Evolutionary conservation across 2,329 filamentous ascomycete genomes (phyloP), one percentile per base, ranked within the genome.

Genomic region (Dactylellina haptotyla): DNA sequence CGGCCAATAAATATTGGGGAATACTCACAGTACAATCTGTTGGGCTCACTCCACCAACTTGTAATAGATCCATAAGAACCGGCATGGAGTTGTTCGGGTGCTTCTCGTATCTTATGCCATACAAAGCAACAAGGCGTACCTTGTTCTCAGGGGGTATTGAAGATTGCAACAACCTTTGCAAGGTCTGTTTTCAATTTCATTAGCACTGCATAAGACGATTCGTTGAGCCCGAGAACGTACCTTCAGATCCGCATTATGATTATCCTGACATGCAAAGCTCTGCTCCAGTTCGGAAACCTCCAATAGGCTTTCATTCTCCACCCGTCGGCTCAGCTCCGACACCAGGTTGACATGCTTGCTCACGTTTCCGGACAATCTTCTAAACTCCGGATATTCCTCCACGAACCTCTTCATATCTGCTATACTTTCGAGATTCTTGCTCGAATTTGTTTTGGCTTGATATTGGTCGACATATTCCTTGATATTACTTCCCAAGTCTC

Each of bases 381-480:
- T 89, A 81, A 99, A 99, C 80, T 99, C 95, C 1, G 95, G 95
- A 79, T 98, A 99, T 79, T 99, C 95, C 81, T 99, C 95, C 63
- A 99, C 96, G 78, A 99, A 99, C 45, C 93, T 91, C 81, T 99
- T 99, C 96, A 99, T 99, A 80, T 99, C 95, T 63, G 90, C 86
- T 79, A 99, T 98, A 14, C 94, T 97, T 79, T 99, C 95, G 73
- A 99, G 93, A 79, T 97, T 95, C 80, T 93, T 91, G 78, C 89
- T 97, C 78, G 90, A 97, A 79, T 98, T 94, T n/a, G 94, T 97
- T 80, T 96, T 97, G 10, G 91, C 92, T 78, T 98, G 95, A 79
- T 98, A 99, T 80, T 98, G 95, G 79, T 97, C 93, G 63, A 99
- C 95, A 78, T 99, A 99, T 65, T 90, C 88, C 78, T 90, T 90